phyloP scores from a whole-genome alignment of 2,329 filamentous ascomycete species.

The Penicillium frequentans region DNA sequence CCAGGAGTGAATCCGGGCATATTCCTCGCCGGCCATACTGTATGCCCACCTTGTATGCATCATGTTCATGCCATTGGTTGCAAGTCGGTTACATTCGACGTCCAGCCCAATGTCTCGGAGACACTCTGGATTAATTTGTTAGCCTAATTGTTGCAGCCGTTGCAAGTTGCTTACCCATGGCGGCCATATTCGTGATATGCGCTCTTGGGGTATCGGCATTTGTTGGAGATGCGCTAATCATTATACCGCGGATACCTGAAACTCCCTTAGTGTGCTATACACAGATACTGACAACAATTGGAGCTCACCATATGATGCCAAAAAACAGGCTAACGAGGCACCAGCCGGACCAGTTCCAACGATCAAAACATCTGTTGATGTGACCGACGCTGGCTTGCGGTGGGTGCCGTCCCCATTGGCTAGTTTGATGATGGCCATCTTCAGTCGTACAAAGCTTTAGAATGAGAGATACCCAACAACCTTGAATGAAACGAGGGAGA shows the following conservation, averaged over 20 bases:
- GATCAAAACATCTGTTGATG: conserved; percentile 49
- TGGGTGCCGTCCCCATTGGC: conserved; percentile 2
- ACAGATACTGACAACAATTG: background rate
- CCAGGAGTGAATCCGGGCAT: conserved; percentile 53
- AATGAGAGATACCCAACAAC: background rate
- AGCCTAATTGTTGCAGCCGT: background rate
- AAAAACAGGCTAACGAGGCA: conserved; percentile 55
- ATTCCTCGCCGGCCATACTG: conserved; percentile 56
- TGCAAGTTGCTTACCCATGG: conserved; percentile 33
- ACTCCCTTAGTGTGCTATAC: background rate
- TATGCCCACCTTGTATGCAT: conserved; percentile 54
- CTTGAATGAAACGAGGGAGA: background rate
- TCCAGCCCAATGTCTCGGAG: conserved; percentile 55
- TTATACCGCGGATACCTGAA: conserved; percentile 52
- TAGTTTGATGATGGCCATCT: conserved; percentile 10
- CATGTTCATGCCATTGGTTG: conserved; percentile 45
- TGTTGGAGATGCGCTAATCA: conserved; percentile 51
- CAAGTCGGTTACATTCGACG: conserved; percentile 37
- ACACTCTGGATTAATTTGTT: conserved; percentile 42
- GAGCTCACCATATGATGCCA: conserved; percentile 47
- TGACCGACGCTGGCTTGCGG: background rate
- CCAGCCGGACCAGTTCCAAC: conserved; percentile 57
- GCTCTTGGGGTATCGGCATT: conserved; percentile 60
- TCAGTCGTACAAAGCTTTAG: background rate
- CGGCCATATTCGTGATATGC: conserved; percentile 62